phyloP scores from a whole-genome alignment of 768 basidiomycete genomes.

The Pleurotus giganteus region DNA sequence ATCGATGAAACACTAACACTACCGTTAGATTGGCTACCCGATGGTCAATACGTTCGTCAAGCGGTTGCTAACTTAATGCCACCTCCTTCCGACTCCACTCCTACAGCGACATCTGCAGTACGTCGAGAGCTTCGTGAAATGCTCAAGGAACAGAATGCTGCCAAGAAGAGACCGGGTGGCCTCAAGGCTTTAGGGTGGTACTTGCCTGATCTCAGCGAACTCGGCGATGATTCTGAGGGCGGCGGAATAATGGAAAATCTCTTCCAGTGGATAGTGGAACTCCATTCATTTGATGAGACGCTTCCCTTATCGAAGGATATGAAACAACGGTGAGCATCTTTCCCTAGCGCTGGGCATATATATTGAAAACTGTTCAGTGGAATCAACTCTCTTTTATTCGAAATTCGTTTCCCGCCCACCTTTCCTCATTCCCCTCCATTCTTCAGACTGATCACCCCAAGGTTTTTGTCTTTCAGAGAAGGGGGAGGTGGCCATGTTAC shows the following conservation, averaged over 20 bases:
- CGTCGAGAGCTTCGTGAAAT: constrained; percentile 61
- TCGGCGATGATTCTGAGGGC: background rate
- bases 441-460: constrained; percentile 72
- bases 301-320: constrained; percentile 64
- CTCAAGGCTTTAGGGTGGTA: constrained; percentile 68
- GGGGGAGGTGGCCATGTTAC: constrained; percentile 74
- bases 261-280: constrained; percentile 72
- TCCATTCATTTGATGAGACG: constrained; percentile 64
- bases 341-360: background rate
- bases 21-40: constrained; percentile 51
- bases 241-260: constrained; percentile 55
- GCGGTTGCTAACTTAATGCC: constrained; percentile 50
- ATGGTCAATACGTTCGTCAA: constrained; percentile 44
- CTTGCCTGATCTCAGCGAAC: constrained; percentile 48
- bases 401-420: constrained; percentile 64
- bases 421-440: constrained; percentile 74
- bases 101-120: constrained; percentile 54
- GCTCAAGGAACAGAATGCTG: constrained; percentile 55
- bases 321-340: constrained; percentile 36
- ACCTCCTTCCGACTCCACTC: constrained; percentile 56
- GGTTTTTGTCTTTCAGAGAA: constrained; percentile 67
- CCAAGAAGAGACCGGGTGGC: constrained; percentile 26
- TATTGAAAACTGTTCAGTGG: constrained; percentile 31
- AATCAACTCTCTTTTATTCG: constrained; percentile 67
- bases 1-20: background rate